Conservation (phyloP, 169 alveolate genomes). For the Theileria sp. region DNA sequence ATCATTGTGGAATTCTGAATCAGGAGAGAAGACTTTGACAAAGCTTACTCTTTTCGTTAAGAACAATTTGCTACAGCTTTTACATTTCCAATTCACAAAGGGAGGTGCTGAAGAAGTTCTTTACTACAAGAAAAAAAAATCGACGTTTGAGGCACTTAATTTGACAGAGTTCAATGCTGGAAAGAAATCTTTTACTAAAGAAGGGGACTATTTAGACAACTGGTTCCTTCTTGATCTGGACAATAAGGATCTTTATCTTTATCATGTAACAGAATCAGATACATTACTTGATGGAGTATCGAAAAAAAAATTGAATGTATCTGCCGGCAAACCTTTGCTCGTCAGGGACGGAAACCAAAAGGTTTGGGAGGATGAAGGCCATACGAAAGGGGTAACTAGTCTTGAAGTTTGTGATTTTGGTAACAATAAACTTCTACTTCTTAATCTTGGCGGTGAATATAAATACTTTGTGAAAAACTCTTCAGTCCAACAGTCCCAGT, state of each 20-base stretch:
- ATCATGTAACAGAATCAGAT: neutral
- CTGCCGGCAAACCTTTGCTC: neutral
- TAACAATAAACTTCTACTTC: neutral
- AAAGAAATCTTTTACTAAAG: too few species aligned
- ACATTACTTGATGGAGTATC: neutral
- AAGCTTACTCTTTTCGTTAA: neutral
- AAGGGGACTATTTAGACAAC: neutral
- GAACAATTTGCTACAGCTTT: neutral
- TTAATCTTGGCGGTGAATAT: neutral
- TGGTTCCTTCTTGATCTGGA: neutral
- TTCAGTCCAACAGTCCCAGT: neutral
- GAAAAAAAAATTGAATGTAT: neutral
- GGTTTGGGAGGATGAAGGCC: neutral
- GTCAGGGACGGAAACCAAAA: neutral
- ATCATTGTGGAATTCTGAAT: neutral
- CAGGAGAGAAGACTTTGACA: neutral
- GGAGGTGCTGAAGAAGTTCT: neutral
- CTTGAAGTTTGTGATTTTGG: neutral
- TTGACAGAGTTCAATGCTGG: neutral
- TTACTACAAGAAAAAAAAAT: neutral
- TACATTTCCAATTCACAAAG: neutral
- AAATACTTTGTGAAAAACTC: neutral
- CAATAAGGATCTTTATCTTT: neutral
- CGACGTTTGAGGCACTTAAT: neutral
- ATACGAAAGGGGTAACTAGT: neutral